Evolutionary conservation across 495 filamentous ascomycete species (phyloP), one percentile per base, ranked within the genome.

Genomic region (Oidiodendron maius): DNA sequence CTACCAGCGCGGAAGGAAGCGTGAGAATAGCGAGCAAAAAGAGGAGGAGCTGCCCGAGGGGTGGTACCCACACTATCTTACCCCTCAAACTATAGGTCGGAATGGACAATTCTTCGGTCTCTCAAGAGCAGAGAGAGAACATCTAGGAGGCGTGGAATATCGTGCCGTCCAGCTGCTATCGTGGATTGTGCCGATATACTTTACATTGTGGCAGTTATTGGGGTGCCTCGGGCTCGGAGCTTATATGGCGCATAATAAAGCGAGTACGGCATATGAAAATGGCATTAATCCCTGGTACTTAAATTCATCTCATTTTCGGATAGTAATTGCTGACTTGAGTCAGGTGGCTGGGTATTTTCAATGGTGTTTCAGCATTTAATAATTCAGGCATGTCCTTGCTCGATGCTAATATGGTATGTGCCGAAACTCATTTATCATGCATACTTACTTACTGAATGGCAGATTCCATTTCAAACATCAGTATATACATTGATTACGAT

Each of bases 351-450:
- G 83, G 83, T 13, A 72, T 80, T 23, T 89, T 87, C 65, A 81
- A 84, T 55, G 75, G 76, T 32, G 70, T 80, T 13, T 88, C 83
- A 41, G 89, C 87, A 2, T 96, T 96, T 64, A 90, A 86, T 55
- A 96, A 94, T 59, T 84, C 77, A 17, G 89, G 89, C 17, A 91
- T 96, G 89, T 80, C 79, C 16, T 76, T 95, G 25, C 63, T 95
- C 35, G 89, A 94, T 63, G 70, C 76, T 16, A 94, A 94, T 53
- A 89, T 94, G 82, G 75, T 67, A 50, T 39, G 16, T 44, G 12
- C 16, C 22, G 12, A 20, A 23, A 4, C 20, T 41, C 16, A 10
- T 8, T 24, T 16, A n/a, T 18, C 11, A 40, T 18, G 30, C 17
- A 3, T 32, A 46, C 9, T 16, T 48, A 40, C 44, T 57, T 32